phyloP scores from a whole-genome alignment of 305 asterid species.

The Solanum aculeatissimum region DNA sequence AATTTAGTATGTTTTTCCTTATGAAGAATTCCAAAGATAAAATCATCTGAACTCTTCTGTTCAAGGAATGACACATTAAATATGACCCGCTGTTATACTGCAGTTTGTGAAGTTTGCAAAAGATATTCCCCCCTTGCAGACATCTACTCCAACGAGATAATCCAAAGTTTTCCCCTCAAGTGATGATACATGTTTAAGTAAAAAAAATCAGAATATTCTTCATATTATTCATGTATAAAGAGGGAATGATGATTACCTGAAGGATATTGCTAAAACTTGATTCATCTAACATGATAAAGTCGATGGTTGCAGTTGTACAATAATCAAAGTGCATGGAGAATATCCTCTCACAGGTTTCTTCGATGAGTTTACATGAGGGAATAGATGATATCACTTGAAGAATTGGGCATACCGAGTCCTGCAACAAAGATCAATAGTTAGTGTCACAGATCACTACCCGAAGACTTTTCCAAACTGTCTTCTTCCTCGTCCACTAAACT shows the following conservation, averaged over 20 bases:
- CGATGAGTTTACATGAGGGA: constrained; percentile 79
- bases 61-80: background rate
- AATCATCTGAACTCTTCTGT: background rate
- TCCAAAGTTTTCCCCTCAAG: background rate
- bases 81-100: background rate
- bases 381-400: constrained; percentile 80
- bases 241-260: constrained; percentile 46
- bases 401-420: constrained; percentile 86
- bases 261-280: constrained; percentile 62
- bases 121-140: background rate
- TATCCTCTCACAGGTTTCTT: constrained; percentile 86
- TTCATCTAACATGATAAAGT: constrained; percentile 81
- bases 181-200: background rate
- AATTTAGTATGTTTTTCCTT: background rate
- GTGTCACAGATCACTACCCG: constrained; percentile 25
- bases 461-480: constrained; percentile 57
- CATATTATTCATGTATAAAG: background rate
- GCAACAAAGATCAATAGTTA: constrained; percentile 66
- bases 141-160: background rate
- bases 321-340: constrained; percentile 89
- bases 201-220: background rate
- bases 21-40: background rate
- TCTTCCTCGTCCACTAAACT: constrained; percentile 83
- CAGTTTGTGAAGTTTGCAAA: background rate
- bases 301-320: constrained; percentile 74